Conservation (phyloP, 2,329 filamentous ascomycete genomes). For the Pseudopithomyces chartarum region DNA sequence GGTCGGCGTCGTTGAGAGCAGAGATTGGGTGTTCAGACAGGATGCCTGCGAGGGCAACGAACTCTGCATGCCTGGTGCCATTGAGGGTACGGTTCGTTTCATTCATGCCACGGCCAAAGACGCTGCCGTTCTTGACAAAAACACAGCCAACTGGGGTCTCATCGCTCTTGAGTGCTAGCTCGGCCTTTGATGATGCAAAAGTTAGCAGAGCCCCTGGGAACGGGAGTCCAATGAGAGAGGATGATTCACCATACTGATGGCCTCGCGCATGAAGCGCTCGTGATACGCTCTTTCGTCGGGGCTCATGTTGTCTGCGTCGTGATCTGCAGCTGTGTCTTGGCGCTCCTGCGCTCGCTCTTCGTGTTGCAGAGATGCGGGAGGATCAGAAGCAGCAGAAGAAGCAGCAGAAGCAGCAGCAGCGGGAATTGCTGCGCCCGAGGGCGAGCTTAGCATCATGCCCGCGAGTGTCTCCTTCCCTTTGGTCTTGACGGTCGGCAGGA, state of each 20-base stretch:
- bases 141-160: slow-evolving; percentile 98
- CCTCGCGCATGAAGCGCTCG: slow-evolving; percentile 78
- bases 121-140: slow-evolving; percentile 76
- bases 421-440: background rate
- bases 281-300: slow-evolving; percentile 53
- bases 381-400: background rate
- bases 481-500: background rate
- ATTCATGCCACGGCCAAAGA: slow-evolving; percentile 94
- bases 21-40: slow-evolving; percentile 67
- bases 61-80: slow-evolving; percentile 93
- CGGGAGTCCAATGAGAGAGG: background rate
- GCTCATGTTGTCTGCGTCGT: slow-evolving; percentile 34
- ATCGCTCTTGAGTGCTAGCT: slow-evolving; percentile 77
- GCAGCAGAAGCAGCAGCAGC: background rate
- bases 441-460: background rate
- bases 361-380: background rate
- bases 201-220: slow-evolving; percentile 20
- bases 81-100: slow-evolving; percentile 69
- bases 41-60: slow-evolving; percentile 78
- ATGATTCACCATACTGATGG: slow-evolving; percentile 75
- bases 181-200: slow-evolving; percentile 63
- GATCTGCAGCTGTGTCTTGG: slow-evolving; percentile 34
- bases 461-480: background rate
- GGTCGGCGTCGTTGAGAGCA: slow-evolving; percentile 73
- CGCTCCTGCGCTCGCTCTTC: slow-evolving; percentile 21